Conservation (phyloP, 1,284 basidiomycete genomes). For the Heterobasidion annosum region DNA sequence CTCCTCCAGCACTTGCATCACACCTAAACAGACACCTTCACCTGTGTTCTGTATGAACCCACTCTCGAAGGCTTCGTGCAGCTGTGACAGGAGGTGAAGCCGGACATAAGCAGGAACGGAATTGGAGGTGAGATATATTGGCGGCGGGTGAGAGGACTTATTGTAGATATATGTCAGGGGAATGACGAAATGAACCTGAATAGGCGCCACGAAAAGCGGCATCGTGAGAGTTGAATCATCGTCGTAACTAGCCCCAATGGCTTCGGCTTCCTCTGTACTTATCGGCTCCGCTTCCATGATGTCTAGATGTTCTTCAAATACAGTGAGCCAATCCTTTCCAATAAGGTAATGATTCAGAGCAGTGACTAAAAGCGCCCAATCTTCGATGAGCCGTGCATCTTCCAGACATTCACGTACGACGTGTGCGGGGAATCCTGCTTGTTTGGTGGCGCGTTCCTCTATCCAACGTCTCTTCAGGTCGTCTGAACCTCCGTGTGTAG, state of each 20-base stretch:
- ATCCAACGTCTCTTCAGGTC: constrained; percentile 76
- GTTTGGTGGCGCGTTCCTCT: constrained; percentile 74
- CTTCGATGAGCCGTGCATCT: constrained; percentile 28
- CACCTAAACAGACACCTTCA: constrained; percentile 68
- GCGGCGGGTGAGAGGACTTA: constrained; percentile 46
- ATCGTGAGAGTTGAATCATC: constrained; percentile 39
- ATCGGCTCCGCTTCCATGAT: constrained; percentile 27
- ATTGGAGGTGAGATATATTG: constrained; percentile 69
- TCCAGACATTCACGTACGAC: constrained; percentile 51
- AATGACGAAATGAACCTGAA: constrained; percentile 63
- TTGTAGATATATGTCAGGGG: constrained; percentile 47
- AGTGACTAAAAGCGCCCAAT: constrained; percentile 42
- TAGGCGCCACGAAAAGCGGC: constrained; percentile 50
- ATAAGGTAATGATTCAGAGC: constrained; percentile 41
- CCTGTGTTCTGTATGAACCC: constrained; percentile 54
- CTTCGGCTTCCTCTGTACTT: constrained; percentile 55
- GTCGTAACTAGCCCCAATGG: constrained; percentile 46
- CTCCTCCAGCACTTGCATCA: constrained; percentile 69
- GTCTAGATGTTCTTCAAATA: neutral
- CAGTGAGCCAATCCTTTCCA: constrained; percentile 25
- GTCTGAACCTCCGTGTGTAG: constrained; percentile 47
- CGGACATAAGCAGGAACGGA: constrained; percentile 78
- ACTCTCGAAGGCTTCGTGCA: constrained; percentile 45
- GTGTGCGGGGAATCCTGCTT: constrained; percentile 77
- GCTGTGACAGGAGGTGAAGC: constrained; percentile 68